Evolutionary conservation across 2,329 filamentous ascomycete species (phyloP), one percentile per base, ranked within the genome.

Genomic region (Paradendryphiella salina): DNA sequence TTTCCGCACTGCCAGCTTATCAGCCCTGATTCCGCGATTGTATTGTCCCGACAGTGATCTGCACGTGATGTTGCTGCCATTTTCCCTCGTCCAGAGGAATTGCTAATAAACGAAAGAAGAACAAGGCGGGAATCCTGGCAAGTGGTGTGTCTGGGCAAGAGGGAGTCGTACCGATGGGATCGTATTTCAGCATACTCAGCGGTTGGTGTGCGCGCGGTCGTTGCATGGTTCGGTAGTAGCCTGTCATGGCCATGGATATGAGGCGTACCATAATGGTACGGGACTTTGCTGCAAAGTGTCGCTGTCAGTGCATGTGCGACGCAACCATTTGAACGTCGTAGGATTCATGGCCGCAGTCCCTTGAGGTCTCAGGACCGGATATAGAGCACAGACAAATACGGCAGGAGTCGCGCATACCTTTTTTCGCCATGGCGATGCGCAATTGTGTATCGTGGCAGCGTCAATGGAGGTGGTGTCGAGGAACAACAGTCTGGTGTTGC

Each of bases 141-240:
- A 13, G 34, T 17, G 15, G 8, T n/a, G 5, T 6, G 14, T 6
- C 28, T 14, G 13, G 38, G 6, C 9, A 15, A 9, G 20, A 14
- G 50, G 41, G 35, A 32, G 11, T 73, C 82, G 61, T 85, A 96
- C 90, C 87, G 60, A 99, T 92, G 34, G 94, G 94, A 73, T 99
- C 94, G 77, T 99, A 99, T 80, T 99, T 99, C 66, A 99, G 80
- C 90, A 99, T 94, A 79, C 91, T 95, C 77, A 99, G 83, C 49
- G 95, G 92, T 36, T 87, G 81, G 57, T 91, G 82, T 23, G 84
- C 82, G 63, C 94, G 87, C 10, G 91, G 92, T 52, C 95, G 86
- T 64, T 87, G 82, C 75, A 96, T 85, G 46, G 90, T 95, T 76
- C 93, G 92, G 82, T 93, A 99, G 82, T 91, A 99, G 69, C 94